Evolutionary conservation across 1,139 yeast species (phyloP).

Genomic region (Meyerozyma smithsonii): DNA sequence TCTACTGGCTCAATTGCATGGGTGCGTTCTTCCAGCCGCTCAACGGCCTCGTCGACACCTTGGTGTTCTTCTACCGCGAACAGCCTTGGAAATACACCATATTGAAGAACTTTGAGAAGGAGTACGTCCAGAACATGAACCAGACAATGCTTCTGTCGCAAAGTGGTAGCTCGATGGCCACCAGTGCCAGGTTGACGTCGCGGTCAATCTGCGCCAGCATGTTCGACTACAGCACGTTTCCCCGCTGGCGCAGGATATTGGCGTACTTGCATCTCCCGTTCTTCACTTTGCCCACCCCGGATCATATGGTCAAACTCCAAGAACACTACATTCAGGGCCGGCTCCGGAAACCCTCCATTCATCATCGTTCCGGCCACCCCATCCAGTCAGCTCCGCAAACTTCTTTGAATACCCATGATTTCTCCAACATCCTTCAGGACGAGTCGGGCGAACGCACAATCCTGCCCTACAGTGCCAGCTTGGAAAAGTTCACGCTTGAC

Average conservation of each 20-base stretch:
- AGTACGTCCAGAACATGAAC: conserved; percentile 15
- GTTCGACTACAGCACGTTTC: conserved; percentile 21
- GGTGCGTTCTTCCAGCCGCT: conserved; percentile 78
- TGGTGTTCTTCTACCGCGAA: conserved; percentile 74
- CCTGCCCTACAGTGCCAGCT: conserved; percentile 12
- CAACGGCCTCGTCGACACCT: conserved; percentile 71
- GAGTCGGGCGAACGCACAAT: conserved; percentile 17
- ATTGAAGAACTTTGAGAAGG: conserved; percentile 36
- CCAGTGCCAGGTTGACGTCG: conserved; percentile 23
- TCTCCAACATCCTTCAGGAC: conserved; percentile 32
- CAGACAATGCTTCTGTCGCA: not conserved
- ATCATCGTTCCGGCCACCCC: not conserved
- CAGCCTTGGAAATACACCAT: conserved; percentile 64
- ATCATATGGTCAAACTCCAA: conserved; percentile 26
- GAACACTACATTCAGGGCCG: conserved; percentile 18
- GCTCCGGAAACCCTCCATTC: conserved; percentile 5
- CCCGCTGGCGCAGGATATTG: conserved; percentile 34
- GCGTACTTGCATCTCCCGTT: conserved; percentile 37
- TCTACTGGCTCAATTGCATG: conserved; percentile 61
- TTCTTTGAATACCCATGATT: conserved; percentile 27
- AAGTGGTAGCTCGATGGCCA: conserved; percentile 15
- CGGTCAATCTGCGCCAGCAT: conserved; percentile 23
- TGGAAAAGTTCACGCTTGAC: conserved; percentile 30
- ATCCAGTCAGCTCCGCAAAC: conserved; percentile 10
- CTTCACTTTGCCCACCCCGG: conserved; percentile 38